Evolutionary conservation across 495 filamentous ascomycete genomes (phyloP).

Genomic region (Bacidia gigantensis): DNA sequence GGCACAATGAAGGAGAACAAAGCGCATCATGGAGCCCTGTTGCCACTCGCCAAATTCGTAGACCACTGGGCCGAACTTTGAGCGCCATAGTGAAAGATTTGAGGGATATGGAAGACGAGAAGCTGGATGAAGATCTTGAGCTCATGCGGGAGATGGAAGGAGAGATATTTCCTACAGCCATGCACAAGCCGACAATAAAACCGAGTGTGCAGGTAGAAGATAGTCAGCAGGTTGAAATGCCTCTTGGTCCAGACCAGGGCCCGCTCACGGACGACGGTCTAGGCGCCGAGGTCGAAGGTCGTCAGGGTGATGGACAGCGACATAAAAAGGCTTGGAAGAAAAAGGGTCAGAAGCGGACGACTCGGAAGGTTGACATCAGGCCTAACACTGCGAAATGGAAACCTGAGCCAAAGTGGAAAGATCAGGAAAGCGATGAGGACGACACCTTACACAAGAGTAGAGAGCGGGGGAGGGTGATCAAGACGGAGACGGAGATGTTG

Average conservation of each 20-base stretch:
- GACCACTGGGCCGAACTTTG: constrained; percentile 59
- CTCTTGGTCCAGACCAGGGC: constrained; percentile 50
- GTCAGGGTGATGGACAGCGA: constrained; percentile 26
- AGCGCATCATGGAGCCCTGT: constrained; percentile 31
- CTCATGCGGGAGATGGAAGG: constrained; percentile 68
- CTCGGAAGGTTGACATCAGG: constrained; percentile 61
- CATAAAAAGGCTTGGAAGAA: constrained; percentile 67
- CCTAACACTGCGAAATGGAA: constrained; percentile 32
- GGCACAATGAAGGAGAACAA: constrained; percentile 24
- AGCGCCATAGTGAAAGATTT: constrained; percentile 68
- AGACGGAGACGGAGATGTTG: constrained; percentile 12
- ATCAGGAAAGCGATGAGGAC: constrained; percentile 19
- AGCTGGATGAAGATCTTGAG: constrained; percentile 65
- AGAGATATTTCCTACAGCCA: constrained; percentile 14
- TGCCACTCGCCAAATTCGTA: constrained; percentile 33
- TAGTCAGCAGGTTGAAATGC: constrained; percentile 38
- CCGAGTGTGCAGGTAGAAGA: constrained; percentile 44
- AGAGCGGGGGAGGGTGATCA: constrained; percentile 21
- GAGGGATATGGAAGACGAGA: constrained; percentile 66
- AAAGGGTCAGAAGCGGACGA: constrained; percentile 81
- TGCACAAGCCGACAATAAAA: constrained; percentile 7
- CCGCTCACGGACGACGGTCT: constrained; percentile 38
- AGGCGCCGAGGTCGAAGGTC: constrained; percentile 24
- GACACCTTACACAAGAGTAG: constrained; percentile 13
- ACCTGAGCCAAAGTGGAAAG: constrained; percentile 17